phyloP scores from a whole-genome alignment of 2,329 filamentous ascomycete genomes.

The Cladosporium oxysporum region DNA sequence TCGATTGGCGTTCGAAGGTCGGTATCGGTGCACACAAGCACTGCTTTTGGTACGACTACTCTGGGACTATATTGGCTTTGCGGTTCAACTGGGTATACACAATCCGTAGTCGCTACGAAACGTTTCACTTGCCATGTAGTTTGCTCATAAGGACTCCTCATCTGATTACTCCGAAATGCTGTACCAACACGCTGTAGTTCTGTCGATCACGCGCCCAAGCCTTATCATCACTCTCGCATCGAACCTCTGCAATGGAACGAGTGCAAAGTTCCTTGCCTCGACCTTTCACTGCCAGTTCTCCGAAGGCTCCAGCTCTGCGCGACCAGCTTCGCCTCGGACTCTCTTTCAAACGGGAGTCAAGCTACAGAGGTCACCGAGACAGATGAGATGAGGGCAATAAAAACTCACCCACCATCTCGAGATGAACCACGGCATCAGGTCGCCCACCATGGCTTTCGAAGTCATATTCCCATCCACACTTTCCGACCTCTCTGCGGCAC shows the following conservation, averaged over 20 bases:
- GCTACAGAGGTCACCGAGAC: neutral
- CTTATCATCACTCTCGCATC: too few species aligned
- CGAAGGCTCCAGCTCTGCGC: too few species aligned
- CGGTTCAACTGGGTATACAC: neutral
- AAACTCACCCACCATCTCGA: neutral
- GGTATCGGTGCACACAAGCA: neutral
- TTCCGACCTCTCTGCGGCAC: neutral
- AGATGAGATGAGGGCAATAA: neutral
- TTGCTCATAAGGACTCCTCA: too few species aligned
- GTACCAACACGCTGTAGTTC: neutral
- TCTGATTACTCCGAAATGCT: too few species aligned
- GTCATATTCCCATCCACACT: neutral
- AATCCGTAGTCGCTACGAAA: neutral
- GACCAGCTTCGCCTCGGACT: neutral
- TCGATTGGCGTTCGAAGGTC: neutral
- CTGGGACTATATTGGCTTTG: neutral
- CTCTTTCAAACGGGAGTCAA: neutral
- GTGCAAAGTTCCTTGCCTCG: too few species aligned
- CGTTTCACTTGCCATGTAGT: too few species aligned
- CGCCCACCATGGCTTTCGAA: too few species aligned
- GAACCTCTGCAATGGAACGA: too few species aligned
- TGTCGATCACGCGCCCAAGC: neutral
- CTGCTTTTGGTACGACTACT: neutral
- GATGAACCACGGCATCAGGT: neutral
- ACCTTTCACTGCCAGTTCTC: too few species aligned